Conservation (phyloP, 2,329 filamentous ascomycete genomes). For the Arthrinium puccinioides region DNA sequence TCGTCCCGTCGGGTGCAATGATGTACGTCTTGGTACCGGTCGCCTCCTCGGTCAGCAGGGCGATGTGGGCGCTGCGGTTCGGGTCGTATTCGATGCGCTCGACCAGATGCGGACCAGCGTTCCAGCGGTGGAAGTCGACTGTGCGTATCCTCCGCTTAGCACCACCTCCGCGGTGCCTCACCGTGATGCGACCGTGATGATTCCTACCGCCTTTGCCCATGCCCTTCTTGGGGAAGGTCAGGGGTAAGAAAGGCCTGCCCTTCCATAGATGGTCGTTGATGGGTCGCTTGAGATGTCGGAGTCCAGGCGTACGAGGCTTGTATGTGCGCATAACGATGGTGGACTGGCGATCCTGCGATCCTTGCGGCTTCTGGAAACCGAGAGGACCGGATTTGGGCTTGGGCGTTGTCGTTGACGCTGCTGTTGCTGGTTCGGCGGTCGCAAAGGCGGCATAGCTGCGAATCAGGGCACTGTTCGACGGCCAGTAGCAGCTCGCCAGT, state of each 20-base stretch:
- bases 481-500: slow-evolving; percentile 13
- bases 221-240: slow-evolving; percentile 90
- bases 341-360: slow-evolving; percentile 19
- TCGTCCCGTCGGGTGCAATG: slow-evolving; percentile 87
- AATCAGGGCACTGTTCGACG: slow-evolving; percentile 9
- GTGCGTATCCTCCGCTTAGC: slow-evolving; percentile 86
- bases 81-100: slow-evolving; percentile 97
- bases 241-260: slow-evolving; percentile 70
- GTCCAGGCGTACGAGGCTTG: slow-evolving; percentile 86
- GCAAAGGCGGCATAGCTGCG: slow-evolving; percentile 19
- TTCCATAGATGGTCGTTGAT: slow-evolving; percentile 98
- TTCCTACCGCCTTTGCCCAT: slow-evolving; percentile 91
- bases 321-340: slow-evolving; percentile 67
- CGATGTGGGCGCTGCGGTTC: slow-evolving; percentile 87
- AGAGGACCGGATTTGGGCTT: slow-evolving; percentile 12
- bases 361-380: slow-evolving; percentile 6
- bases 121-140: slow-evolving; percentile 77
- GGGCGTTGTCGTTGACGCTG: slow-evolving; percentile 7
- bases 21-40: slow-evolving; percentile 82
- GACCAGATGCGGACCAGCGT: slow-evolving; percentile 76
- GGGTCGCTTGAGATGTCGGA: slow-evolving; percentile 83
- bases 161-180: slow-evolving; percentile 88
- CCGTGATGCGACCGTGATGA: slow-evolving; percentile 74
- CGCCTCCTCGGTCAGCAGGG: slow-evolving; percentile 68
- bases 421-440: slow-evolving; percentile 7